These are phyloP conservation scores for Agaricus blazei DNA, from an alignment of 768 basidiomycete species.

Conservation along the genomic window DNA sequence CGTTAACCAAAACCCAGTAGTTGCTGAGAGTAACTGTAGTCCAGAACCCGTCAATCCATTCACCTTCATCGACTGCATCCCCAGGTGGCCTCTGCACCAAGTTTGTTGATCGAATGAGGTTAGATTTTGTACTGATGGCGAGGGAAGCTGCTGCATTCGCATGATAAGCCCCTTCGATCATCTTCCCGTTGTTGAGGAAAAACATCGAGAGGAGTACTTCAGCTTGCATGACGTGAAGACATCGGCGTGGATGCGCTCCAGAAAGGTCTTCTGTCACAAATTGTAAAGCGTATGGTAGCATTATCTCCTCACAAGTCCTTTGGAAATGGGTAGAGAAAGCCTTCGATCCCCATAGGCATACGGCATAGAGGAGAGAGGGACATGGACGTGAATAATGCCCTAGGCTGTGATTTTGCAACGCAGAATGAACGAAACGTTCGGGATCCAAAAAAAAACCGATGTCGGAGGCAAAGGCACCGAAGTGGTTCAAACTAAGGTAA, in stretches of 20 bases:
- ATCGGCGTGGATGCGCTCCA: conserved; percentile 32
- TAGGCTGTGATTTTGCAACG: conserved; percentile 21
- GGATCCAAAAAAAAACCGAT: conserved; percentile 51
- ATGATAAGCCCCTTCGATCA: conserved; percentile 44
- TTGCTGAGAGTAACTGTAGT: conserved; percentile 35
- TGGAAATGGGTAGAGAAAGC: conserved; percentile 19
- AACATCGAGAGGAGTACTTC: conserved; percentile 51
- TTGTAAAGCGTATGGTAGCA: conserved; percentile 36
- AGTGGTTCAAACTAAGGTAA: conserved; percentile 18
- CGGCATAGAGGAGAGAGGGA: conserved; percentile 30
- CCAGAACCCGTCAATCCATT: conserved; percentile 31
- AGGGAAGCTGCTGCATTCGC: conserved; percentile 41
- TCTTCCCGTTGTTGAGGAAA: conserved; percentile 41
- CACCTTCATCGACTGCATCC: conserved; percentile 22
- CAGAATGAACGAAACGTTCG: conserved; percentile 33
- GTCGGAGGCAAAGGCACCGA: conserved; percentile 38
- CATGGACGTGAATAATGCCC: conserved; percentile 28
- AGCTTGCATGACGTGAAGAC: conserved; percentile 40
- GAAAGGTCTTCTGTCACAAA: conserved; percentile 32
- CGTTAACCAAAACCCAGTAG: conserved; percentile 39
- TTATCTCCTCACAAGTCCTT: conserved; percentile 24
- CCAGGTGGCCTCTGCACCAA: neutral
- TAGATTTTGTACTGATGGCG: conserved; percentile 30
- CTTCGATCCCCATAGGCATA: conserved; percentile 33
- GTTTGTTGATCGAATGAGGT: conserved; percentile 22